Evolutionary conservation across 2,329 filamentous ascomycete genomes (phyloP), one percentile per base, ranked within the genome.

Genomic region (Trichoderma breve): DNA sequence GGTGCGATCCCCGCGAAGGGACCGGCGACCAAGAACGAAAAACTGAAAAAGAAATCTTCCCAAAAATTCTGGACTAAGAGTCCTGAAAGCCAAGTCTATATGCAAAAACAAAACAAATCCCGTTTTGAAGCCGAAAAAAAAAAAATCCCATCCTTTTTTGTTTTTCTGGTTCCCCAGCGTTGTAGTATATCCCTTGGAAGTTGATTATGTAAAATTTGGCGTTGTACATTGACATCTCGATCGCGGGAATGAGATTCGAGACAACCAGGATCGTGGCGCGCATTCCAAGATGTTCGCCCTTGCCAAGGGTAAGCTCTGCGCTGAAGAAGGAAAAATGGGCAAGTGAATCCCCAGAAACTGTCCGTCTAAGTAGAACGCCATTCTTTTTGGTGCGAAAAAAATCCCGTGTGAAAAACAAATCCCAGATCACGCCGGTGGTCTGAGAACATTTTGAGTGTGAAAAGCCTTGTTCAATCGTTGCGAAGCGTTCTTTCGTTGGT

Each of bases 341-440:
- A 77, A 76, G 60, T 58, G 71, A 74, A 77, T 72, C 73, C 72
- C 76, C 72, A 61, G 63, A 72, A 70, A 72, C 74, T 71, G 64
- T 72, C 79, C 75, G 75, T 81, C 78, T 81, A 80, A 70, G 70
- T 78, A 73, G 72, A 81, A 81, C 80, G 79, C 80, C 80, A 73
- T 39, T 18, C 43, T 30, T 53, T 55, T 24, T 61, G 24, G 55
- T 39, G 64, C 36, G 51, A 18, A 26, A 18, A 18, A 64, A 63
- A 62, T 68, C 51, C 71, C 71, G 65, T 34, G 15, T 36, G 53
- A 43, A 74, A 76, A 71, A 68, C 71, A 76, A 65, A 58, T 68
- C 57, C 15, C 60, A 66, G 58, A 69, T 66, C 28, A 69, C 60
- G 67, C 71, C 72, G 72, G 72, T 55, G 72, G 47, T 61, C 60